Conservation (phyloP, 1,284 basidiomycete species). For the Papiliotrema fonsecae region DNA sequence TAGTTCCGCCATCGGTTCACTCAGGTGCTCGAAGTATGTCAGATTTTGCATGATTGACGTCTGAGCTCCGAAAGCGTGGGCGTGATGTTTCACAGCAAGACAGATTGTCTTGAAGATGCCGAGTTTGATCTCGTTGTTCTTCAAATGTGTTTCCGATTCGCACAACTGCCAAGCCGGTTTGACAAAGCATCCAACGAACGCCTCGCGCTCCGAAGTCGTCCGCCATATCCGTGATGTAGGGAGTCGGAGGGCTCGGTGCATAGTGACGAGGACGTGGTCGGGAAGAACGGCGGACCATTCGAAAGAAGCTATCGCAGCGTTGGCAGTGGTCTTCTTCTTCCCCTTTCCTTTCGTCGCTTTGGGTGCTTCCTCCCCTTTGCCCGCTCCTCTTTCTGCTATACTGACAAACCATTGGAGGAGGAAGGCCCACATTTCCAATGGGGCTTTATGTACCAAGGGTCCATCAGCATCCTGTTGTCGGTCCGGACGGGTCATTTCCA, state of each 20-base stretch:
- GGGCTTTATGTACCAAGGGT: conserved; percentile 62
- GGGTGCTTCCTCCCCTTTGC: conserved; percentile 31
- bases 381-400: conserved; percentile 68
- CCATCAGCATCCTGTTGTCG: conserved; percentile 59
- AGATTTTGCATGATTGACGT: conserved; percentile 87
- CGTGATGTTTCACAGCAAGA: conserved; percentile 84
- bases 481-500: conserved; percentile 18
- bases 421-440: conserved; percentile 84
- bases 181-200: conserved; percentile 77
- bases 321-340: conserved; percentile 54
- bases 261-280: conserved; percentile 59
- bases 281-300: conserved; percentile 75
- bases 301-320: conserved; percentile 53
- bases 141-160: conserved; percentile 86
- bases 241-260: conserved; percentile 67
- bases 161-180: conserved; percentile 79
- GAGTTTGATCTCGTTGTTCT: conserved; percentile 63
- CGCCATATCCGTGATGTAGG: conserved; percentile 81
- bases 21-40: conserved; percentile 90
- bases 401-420: conserved; percentile 77
- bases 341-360: conserved; percentile 12
- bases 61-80: conserved; percentile 76
- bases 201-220: conserved; percentile 73
- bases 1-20: conserved; percentile 90
- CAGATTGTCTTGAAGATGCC: conserved; percentile 86